Conservation (phyloP, 768 basidiomycete species). For the Collybia mongolica region DNA sequence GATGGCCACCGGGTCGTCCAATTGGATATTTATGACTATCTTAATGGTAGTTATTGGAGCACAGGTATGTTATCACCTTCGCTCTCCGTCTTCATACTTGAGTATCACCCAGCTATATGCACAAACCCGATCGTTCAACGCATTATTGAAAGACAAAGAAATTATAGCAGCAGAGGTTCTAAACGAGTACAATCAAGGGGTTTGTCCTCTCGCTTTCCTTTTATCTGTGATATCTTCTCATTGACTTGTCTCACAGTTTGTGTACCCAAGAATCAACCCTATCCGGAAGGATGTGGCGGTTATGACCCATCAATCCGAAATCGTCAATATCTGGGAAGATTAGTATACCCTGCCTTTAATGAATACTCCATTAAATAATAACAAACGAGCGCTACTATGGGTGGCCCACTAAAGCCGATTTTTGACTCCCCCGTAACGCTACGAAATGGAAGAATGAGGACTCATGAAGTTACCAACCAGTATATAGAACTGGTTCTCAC, state of each 20-base stretch:
- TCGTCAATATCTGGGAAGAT: slow-evolving; percentile 59
- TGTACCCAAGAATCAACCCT: slow-evolving; percentile 78
- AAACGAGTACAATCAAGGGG: slow-evolving; percentile 81
- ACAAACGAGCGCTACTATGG: too few relatives aligned
- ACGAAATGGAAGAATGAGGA: too few relatives aligned
- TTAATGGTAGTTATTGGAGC: slow-evolving; percentile 66
- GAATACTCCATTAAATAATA: too few relatives aligned
- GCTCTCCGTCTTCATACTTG: background rate
- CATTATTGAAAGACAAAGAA: slow-evolving; percentile 69
- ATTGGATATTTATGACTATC: slow-evolving; percentile 73
- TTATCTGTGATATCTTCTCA: background rate
- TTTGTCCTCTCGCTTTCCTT: slow-evolving; percentile 29
- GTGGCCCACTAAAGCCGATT: too few relatives aligned
- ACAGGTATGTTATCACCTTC: slow-evolving; percentile 47
- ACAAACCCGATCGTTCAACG: slow-evolving; percentile 55
- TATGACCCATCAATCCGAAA: slow-evolving; percentile 85
- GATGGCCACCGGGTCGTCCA: slow-evolving; percentile 66
- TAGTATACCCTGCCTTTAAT: slow-evolving; percentile 5
- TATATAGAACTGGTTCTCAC: too few relatives aligned
- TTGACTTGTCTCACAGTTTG: slow-evolving; percentile 51
- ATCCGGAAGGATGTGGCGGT: slow-evolving; percentile 76
- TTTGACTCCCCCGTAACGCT: too few relatives aligned
- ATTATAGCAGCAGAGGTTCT: slow-evolving; percentile 79
- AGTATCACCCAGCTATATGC: slow-evolving; percentile 40
- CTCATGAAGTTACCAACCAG: too few relatives aligned